phyloP scores from a whole-genome alignment of 2,329 filamentous ascomycete species.

The Ophiocordyceps camponoti-leonardi region DNA sequence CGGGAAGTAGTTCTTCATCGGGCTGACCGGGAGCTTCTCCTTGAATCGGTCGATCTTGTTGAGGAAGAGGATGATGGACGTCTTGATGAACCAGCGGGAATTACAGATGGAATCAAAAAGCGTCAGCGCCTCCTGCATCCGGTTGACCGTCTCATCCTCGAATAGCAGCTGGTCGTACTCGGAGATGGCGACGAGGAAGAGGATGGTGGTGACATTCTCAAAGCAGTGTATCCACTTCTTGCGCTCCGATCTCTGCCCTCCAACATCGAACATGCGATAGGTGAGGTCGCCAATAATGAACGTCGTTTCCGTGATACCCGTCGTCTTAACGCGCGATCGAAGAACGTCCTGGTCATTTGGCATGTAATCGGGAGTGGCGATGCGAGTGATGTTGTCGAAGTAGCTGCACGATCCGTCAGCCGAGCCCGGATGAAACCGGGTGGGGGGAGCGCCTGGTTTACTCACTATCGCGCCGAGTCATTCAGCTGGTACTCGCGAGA shows the following conservation, averaged over 20 bases:
- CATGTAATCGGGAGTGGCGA: conserved; percentile 81
- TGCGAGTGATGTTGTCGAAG: conserved; percentile 87
- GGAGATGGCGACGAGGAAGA: conserved; percentile 92
- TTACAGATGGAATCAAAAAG: conserved; percentile 80
- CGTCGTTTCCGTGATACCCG: conserved; percentile 90
- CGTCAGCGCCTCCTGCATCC: conserved; percentile 80
- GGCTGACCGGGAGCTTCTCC: conserved; percentile 65
- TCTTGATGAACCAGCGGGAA: conserved; percentile 80
- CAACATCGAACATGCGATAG: conserved; percentile 95
- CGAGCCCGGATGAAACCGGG: not conserved
- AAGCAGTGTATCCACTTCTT: conserved; percentile 99
- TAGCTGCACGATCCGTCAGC: conserved; percentile 45
- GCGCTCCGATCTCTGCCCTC: conserved; percentile 85
- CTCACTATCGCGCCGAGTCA: conserved; percentile 86
- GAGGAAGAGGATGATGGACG: conserved; percentile 73
- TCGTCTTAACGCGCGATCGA: conserved; percentile 91
- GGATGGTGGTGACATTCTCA: conserved; percentile 91
- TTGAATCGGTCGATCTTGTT: conserved; percentile 88
- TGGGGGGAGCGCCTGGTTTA: not conserved
- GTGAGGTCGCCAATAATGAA: conserved; percentile 91
- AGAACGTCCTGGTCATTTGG: conserved; percentile 92
- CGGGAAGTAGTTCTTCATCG: conserved; percentile 80
- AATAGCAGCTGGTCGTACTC: conserved; percentile 94
- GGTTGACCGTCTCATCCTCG: conserved; percentile 90
- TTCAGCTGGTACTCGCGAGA: conserved; percentile 94